Evolutionary conservation across 345 rosid genomes (phyloP), one percentile per base, ranked within the genome.

Genomic region (Dipteronia sinensis): DNA sequence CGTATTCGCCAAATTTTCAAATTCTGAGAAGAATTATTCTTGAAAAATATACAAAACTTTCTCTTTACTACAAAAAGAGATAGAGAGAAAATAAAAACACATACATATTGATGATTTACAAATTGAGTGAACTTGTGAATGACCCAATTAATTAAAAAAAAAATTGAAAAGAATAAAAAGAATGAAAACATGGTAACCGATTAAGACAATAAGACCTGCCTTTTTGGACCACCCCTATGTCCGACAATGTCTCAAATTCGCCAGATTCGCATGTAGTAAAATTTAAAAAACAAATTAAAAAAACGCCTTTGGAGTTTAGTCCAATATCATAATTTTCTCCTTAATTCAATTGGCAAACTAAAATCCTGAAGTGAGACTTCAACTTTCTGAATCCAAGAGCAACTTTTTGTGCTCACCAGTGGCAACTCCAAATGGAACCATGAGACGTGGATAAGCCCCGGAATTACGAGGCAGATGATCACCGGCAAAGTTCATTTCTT

Each of bases 401-500:
- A 62, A 11, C 71, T 16, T 80, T 69, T 51, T 13, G 38, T 80
- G 34, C 63, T 75, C 58, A 76, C 62, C 20, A 49, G 59, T 40
- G 40, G 88, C 85, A 4, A 73, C 78, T 2, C 82, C 80, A 38
- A 80, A 71, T 23, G 79, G 81, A 69, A 72, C 79, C 80, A 31
- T 23, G 3, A 51, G 75, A 76, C 22, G 76, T 55, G 83, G 88
- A 77, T 82, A 84, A 78, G 77, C 77, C 10, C 63, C 3, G 46
- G 79, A 17, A 40, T 59, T 16, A 53, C 56, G 82, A 64, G 80
- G 71, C 15, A 76, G 49, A 69, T 61, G 59, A 40, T 2, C 27
- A 0, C 83, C 87, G 1, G 90, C 86, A 16, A 77, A 81, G 73
- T 87, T 81, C 83, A 63, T 87, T 73, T 83, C 85, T n/a, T 80